Evolutionary conservation across 306 rosid species (phyloP), one percentile per base, ranked within the genome.

Genomic region (Pyrus pyrifolia): DNA sequence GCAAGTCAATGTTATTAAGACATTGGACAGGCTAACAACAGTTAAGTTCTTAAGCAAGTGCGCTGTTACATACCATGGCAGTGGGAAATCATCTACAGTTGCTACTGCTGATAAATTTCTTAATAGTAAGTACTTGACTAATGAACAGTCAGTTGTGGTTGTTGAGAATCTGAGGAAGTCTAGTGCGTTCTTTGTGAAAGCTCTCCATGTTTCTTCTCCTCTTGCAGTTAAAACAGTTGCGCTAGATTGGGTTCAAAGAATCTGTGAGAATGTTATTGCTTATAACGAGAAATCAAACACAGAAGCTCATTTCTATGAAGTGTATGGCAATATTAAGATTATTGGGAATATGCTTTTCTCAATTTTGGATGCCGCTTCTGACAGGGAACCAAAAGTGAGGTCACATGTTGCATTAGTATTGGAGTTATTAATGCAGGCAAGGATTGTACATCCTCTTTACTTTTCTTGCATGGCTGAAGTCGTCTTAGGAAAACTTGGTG

Each of bases 401-500:
- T 84, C 87, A 49, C 89, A 83, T 79, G 94, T 85, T 85, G 94
- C 97, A 64, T 62, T 72, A 72, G 88, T 88, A 79, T 67, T 93
- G 86, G 96, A 90, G 89, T 74, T 87, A 85, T 86, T 93, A 79
- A 88, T 93, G 79, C 96, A 78, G 79, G 96, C 96, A 81, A 88
- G 88, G 79, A 90, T 93, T 83, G 80, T 91, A 66, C 91, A 90
- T 81, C 94, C 97, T 70, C 65, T 82, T 61, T 88, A 85, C 85
- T 86, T 90, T 57, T 88, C 88, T 83, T 87, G 89, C 71, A 70
- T 91, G 55, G 93, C 96, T 82, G 94, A 88, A 81, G 86, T 88
- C 79, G 84, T 88, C 73, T 82, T 91, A 72, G 98, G 90, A 84
- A 90, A 88, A 87, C 93, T 93, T 67, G 98, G 97, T 75, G 98